These are phyloP conservation scores for Aureobasidium sp. DNA, from an alignment of 2,329 filamentous ascomycete species.

Conservation along the genomic window DNA sequence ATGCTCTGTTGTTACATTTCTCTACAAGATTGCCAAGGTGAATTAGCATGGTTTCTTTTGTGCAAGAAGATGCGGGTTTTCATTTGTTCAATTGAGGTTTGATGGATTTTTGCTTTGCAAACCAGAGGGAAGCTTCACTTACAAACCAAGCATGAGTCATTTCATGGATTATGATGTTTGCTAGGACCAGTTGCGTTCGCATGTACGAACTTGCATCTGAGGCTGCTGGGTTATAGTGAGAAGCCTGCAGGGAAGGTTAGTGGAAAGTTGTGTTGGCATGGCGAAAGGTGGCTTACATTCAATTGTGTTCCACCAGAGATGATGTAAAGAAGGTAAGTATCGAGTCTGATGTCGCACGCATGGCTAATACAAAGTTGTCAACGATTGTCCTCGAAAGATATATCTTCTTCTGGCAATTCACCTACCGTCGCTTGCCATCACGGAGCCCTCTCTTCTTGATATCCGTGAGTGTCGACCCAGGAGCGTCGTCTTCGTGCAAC, in stretches of 20 bases:
- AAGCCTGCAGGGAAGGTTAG: background rate
- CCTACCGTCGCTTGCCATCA: background rate
- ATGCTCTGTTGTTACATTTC: background rate
- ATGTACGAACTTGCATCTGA: background rate
- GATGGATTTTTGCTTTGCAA: too few relatives aligned
- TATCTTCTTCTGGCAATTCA: background rate
- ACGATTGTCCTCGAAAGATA: background rate
- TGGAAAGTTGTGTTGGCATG: too few relatives aligned
- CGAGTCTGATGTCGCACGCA: background rate
- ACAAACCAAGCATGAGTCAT: background rate
- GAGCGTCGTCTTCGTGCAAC: background rate
- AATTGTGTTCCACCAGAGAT: background rate
- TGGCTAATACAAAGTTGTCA: background rate
- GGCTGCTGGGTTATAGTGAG: background rate
- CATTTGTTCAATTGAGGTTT: too few relatives aligned
- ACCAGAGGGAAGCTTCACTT: background rate
- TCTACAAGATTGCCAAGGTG: background rate
- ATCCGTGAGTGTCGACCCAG: background rate
- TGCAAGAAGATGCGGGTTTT: background rate
- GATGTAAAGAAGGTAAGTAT: background rate
- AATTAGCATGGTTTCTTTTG: background rate
- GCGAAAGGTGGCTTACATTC: background rate
- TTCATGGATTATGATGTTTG: background rate
- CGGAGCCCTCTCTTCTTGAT: background rate
- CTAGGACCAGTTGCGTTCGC: background rate